Conservation (phyloP, 2,329 filamentous ascomycete species). For the Monilinia fructigena region DNA sequence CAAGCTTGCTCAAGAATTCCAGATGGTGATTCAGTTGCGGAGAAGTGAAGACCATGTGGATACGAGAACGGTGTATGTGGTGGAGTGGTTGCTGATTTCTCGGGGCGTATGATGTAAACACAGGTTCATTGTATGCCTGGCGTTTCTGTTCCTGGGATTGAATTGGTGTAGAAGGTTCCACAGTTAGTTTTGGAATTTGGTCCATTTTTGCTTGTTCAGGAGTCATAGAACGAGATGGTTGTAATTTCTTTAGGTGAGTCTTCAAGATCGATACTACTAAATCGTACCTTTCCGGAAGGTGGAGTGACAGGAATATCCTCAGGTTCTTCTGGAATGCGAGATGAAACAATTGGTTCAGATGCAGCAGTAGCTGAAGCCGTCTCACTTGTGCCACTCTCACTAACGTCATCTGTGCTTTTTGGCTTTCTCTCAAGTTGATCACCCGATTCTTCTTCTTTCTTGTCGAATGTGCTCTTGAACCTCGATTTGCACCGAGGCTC, state of each 20-base stretch:
- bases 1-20: slow-evolving; percentile 60
- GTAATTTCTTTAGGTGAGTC: slow-evolving; percentile 39
- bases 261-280: slow-evolving; percentile 42
- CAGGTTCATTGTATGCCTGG: slow-evolving; percentile 25
- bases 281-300: slow-evolving; percentile 42
- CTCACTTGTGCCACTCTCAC: slow-evolving; percentile 41
- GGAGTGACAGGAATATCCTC: slow-evolving; percentile 56
- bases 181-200: slow-evolving; percentile 6
- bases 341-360: slow-evolving; percentile 59
- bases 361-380: slow-evolving; percentile 57
- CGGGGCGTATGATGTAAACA: slow-evolving; percentile 27
- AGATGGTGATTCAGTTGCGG: slow-evolving; percentile 27
- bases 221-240: slow-evolving; percentile 16
- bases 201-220: slow-evolving; percentile 28
- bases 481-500: slow-evolving; percentile 58
- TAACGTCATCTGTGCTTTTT: slow-evolving; percentile 47
- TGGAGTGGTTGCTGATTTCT: slow-evolving; percentile 28
- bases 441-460: slow-evolving; percentile 82
- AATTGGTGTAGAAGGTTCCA: slow-evolving; percentile 27
- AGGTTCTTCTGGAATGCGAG: slow-evolving; percentile 59
- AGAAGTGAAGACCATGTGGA: slow-evolving; percentile 28
- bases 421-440: slow-evolving; percentile 75
- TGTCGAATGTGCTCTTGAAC: slow-evolving; percentile 55
- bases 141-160: slow-evolving; percentile 27
- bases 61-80: slow-evolving; percentile 23